Base-by-base conservation (phyloP, 2,329 filamentous ascomycete genomes). In the Tolypocladium amazonense region DNA sequence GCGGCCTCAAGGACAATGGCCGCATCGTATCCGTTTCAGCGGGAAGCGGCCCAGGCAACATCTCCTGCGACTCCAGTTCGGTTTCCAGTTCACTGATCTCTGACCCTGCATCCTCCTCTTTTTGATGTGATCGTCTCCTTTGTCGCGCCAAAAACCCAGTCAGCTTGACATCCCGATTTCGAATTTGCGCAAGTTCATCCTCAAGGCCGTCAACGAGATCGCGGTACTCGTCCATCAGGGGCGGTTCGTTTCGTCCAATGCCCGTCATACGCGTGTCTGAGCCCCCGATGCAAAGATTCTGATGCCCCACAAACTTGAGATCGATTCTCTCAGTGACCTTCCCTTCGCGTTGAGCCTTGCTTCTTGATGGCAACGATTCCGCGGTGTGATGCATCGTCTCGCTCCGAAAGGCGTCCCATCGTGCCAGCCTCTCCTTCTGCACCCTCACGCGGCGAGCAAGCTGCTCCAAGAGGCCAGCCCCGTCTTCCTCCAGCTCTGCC, bases 401-500 rank as follows among this genome's bases (percentile, higher is more conserved):
- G 64, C 77, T 73, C 62, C 82, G 78, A 62, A 91, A 90, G n/a
- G 77, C 78, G 65, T 88, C 81, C 92, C 91, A 96, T 70, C 81
- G 86, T 58, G 83, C 79, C 35, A 96, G 72, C 45, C 91, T 83
- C 53, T 81, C 79, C 58, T 82, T 81, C 66, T 96, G 91, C 8
- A 81, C 76, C 52, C 78, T 76, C 0, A 94, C 83, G 18, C 90
- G 82, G 25, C 74, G 73, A 58, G 93, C 88, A 6, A 97, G 75
- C 67, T 92, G 86, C 62, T 89, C 81, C 25, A 96, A 68, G 1
- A 92, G 73, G 0, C 85, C 83, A 8, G 70, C 67, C 1, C 70
- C 72, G 11, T 74, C 71, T 15, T 79, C 77, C 59, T 87, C 82
- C 11, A 88, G 71, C 65, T 88, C 79, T 20, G 77, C 70, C 58